Percentiles rank a stretch among this genome's conserved stretches.
These are phyloP conservation scores for Neonectria neomacrospora DNA, from an alignment of 2,329 filamentous ascomycete species.

Conservation along the genomic window DNA sequence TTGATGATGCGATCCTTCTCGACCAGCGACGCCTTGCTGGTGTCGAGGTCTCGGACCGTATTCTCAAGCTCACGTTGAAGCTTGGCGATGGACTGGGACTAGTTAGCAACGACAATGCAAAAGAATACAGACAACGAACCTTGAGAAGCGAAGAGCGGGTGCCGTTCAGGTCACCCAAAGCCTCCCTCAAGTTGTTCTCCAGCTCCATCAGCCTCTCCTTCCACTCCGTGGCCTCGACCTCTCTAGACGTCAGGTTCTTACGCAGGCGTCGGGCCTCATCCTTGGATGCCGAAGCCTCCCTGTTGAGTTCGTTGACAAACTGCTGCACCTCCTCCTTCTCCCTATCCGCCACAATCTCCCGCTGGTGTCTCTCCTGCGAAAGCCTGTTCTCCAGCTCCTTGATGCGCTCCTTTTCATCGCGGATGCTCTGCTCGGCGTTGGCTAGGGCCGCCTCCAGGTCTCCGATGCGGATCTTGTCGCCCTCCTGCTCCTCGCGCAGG, in stretches of 20 bases:
- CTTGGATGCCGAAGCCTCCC: constrained; percentile 81
- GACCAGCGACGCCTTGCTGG: constrained; percentile 78
- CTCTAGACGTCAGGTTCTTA: constrained; percentile 83
- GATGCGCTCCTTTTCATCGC: constrained; percentile 83
- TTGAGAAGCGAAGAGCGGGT: constrained; percentile 87
- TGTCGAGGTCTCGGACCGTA: constrained; percentile 84
- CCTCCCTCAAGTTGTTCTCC: constrained; percentile 87
- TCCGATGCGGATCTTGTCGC: constrained; percentile 97
- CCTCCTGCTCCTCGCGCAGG: constrained; percentile 94
- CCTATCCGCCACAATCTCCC: constrained; percentile 84
- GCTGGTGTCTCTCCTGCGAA: constrained; percentile 82
- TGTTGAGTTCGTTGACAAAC: constrained; percentile 91
- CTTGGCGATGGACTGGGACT: constrained; percentile 79
- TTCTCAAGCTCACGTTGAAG: constrained; percentile 89
- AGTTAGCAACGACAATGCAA: constrained; percentile 29
- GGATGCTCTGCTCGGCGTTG: constrained; percentile 80
- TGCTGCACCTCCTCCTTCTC: constrained; percentile 97
- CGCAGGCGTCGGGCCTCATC: constrained; percentile 86
- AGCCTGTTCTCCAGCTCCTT: constrained; percentile 80
- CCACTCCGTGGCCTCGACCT: constrained; percentile 91
- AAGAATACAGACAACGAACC: constrained; percentile 55
- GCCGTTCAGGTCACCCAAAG: constrained; percentile 87
- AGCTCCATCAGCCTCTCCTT: constrained; percentile 91
- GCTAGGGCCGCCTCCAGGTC: constrained; percentile 88
- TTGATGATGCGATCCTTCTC: constrained; percentile 93